Conservation (phyloP, 2,329 filamentous ascomycete genomes). For the Fusarium graminum region DNA sequence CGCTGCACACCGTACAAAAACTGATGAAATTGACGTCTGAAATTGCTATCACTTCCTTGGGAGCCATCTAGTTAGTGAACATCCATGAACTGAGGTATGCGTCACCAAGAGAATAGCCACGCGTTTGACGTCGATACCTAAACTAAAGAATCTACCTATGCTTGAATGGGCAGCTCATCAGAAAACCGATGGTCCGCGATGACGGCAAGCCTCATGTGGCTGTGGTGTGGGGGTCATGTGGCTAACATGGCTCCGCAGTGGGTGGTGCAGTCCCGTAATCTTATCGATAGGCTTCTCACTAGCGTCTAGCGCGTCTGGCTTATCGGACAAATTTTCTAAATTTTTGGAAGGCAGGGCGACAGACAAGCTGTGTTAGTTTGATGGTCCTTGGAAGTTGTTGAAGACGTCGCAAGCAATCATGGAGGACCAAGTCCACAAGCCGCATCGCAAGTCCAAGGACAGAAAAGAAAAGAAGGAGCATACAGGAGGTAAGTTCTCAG, state of each 20-base stretch:
- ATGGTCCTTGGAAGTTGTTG: conserved; percentile 42
- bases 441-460: conserved; percentile 88
- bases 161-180: conserved; percentile 40
- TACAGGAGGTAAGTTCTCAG: conserved; percentile 36
- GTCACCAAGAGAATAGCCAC: conserved; percentile 23
- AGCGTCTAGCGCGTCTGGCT: conserved; percentile 18
- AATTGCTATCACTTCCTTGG: neutral
- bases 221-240: conserved; percentile 11
- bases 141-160: conserved; percentile 22
- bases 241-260: neutral
- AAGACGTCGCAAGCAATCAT: conserved; percentile 63
- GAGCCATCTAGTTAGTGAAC: neutral
- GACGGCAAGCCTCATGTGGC: conserved; percentile 18
- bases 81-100: conserved; percentile 4
- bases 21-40: neutral
- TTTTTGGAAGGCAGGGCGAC: conserved; percentile 42
- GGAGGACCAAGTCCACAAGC: conserved; percentile 86
- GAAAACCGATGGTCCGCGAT: conserved; percentile 4
- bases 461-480: conserved; percentile 76
- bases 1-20: neutral
- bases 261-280: neutral
- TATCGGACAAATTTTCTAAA: conserved; percentile 49
- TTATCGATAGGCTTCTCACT: conserved; percentile 39
- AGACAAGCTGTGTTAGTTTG: conserved; percentile 34
- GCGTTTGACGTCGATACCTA: conserved; percentile 11